A percentile compares a stretch with the other conserved stretches of the same genome.
Evolutionary conservation across 2,329 filamentous ascomycete genomes (phyloP).

Genomic region (Ophiostoma fasciatum): DNA sequence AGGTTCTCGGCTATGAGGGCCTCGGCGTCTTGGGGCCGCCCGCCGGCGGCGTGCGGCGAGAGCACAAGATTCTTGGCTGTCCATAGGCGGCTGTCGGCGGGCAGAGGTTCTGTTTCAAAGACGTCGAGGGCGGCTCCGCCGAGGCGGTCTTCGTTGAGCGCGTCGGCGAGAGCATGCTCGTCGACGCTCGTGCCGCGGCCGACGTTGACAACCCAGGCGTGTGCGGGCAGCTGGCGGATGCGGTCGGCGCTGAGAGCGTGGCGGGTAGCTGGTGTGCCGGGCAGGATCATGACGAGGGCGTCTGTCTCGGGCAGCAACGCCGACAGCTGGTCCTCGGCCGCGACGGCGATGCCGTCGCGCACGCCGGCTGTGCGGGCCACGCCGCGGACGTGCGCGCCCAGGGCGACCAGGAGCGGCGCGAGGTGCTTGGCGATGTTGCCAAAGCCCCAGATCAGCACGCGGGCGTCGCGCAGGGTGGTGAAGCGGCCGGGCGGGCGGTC

Average conservation of each 20-base stretch:
- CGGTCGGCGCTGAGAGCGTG: slow-evolving; percentile 25
- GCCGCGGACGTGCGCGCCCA: slow-evolving; percentile 43
- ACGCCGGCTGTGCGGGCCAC: slow-evolving; percentile 42
- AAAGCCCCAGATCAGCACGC: slow-evolving; percentile 32
- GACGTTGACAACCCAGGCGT: slow-evolving; percentile 28
- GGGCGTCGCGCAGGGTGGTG: slow-evolving; percentile 27
- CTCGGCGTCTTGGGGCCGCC: slow-evolving; percentile 45
- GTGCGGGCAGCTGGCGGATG: slow-evolving; percentile 23
- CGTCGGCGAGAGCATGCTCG: slow-evolving; percentile 32
- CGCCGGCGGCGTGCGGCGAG: slow-evolving; percentile 31
- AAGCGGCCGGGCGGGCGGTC: slow-evolving; percentile 22
- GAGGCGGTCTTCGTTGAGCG: slow-evolving; percentile 26
- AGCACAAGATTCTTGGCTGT: slow-evolving; percentile 13
- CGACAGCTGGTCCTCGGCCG: slow-evolving; percentile 23
- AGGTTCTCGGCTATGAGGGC: slow-evolving; percentile 45
- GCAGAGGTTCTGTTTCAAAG: slow-evolving; percentile 29
- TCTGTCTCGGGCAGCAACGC: slow-evolving; percentile 27
- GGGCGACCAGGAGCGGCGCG: slow-evolving; percentile 22
- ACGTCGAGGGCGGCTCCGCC: slow-evolving; percentile 36
- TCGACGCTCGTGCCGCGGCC: slow-evolving; percentile 33
- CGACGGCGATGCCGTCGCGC: slow-evolving; percentile 31
- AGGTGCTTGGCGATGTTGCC: slow-evolving; percentile 33
- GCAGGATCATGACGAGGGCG: slow-evolving; percentile 33
- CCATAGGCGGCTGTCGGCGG: slow-evolving; percentile 19
- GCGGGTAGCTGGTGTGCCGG: slow-evolving; percentile 24